phyloP scores from a whole-genome alignment of 2,329 filamentous ascomycete genomes.

The Ilyonectria robusta region DNA sequence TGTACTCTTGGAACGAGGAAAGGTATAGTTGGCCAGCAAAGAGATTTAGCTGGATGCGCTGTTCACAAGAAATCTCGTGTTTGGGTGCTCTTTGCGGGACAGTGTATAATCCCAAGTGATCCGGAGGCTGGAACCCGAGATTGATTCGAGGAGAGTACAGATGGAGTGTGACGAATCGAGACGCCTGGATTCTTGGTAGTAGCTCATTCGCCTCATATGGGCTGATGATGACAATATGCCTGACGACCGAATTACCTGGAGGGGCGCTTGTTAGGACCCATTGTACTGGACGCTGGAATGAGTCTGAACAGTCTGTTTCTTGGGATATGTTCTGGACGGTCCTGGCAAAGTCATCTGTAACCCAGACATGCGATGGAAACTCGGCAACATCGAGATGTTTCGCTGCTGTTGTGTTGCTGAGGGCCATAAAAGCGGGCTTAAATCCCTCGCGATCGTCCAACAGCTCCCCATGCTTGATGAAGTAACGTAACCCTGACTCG shows the following conservation, averaged over 20 bases:
- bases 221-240: slow-evolving; percentile 59
- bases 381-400: slow-evolving; percentile 16
- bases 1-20: slow-evolving; percentile 67
- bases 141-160: slow-evolving; percentile 64
- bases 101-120: slow-evolving; percentile 38
- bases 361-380: slow-evolving; percentile 34
- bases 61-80: slow-evolving; percentile 18
- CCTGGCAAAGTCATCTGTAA: slow-evolving; percentile 37
- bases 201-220: slow-evolving; percentile 72
- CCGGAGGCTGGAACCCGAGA: slow-evolving; percentile 41
- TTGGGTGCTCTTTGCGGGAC: slow-evolving; percentile 11
- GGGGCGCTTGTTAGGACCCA: slow-evolving; percentile 36
- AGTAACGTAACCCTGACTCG: slow-evolving; percentile 60
- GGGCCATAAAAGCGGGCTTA: slow-evolving; percentile 34
- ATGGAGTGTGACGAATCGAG: slow-evolving; percentile 58
- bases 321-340: slow-evolving; percentile 9
- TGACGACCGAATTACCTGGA: too few species aligned
- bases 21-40: slow-evolving; percentile 80
- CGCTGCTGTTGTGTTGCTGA: slow-evolving; percentile 36
- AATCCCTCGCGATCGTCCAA: neutral
- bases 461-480: slow-evolving; percentile 47
- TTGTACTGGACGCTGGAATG: slow-evolving; percentile 45
- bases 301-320: slow-evolving; percentile 24
- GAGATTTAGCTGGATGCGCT: slow-evolving; percentile 69
- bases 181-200: slow-evolving; percentile 54